phyloP scores from a whole-genome alignment of 441 rosid genomes.

The Adansonia gregorii region DNA sequence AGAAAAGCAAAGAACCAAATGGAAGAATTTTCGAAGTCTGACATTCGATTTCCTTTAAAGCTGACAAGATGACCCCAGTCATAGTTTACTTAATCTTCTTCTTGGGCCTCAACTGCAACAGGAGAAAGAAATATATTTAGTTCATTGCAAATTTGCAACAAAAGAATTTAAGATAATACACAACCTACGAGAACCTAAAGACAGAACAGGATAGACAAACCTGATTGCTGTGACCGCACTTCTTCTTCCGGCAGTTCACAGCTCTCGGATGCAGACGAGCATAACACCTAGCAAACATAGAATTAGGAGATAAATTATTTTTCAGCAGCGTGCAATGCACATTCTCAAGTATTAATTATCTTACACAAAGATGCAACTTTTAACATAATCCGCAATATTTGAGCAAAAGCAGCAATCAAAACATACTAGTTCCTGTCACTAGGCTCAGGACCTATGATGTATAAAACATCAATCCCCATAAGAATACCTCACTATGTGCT shows the following conservation, averaged over 20 bases:
- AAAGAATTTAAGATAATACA: not conserved
- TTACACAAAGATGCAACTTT: not conserved
- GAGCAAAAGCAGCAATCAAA: not conserved
- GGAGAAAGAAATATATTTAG: not conserved
- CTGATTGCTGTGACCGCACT: constrained; percentile 76
- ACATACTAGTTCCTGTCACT: not conserved
- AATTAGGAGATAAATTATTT: no score
- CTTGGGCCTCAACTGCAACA: constrained; percentile 72
- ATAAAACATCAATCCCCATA: not conserved
- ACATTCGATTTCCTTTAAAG: not conserved
- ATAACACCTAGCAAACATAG: constrained; percentile 45
- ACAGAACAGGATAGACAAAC: constrained; percentile 26
- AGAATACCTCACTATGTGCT: not conserved
- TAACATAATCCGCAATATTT: not conserved
- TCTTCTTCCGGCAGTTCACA: constrained; percentile 71
- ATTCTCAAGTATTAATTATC: not conserved
- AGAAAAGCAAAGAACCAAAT: constrained; percentile 18
- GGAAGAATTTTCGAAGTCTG: not conserved
- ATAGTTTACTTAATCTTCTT: constrained; percentile 77
- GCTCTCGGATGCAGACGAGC: constrained; percentile 73
- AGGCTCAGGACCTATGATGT: not conserved
- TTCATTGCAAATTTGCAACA: not conserved
- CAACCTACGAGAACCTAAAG: not conserved
- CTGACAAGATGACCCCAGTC: not conserved
- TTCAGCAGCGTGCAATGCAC: not conserved